Evolutionary conservation across 2,329 filamentous ascomycete species (phyloP), one percentile per base, ranked within the genome.

Genomic region (Nigrospora sphaerica): DNA sequence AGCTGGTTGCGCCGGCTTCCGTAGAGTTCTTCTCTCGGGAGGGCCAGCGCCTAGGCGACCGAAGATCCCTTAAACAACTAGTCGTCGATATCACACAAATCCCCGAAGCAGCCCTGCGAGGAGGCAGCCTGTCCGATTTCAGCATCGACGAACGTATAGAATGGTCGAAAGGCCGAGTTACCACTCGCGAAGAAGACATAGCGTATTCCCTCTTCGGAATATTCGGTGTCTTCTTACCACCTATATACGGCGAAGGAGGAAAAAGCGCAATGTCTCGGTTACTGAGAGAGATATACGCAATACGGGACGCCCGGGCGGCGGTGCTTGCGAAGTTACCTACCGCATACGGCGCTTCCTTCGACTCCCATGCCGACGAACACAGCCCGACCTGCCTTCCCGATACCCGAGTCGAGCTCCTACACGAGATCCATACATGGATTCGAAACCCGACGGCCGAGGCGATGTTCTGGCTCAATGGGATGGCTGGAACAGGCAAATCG

Each of bases 21-120:
- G 55, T 63, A 18, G 54, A 56, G 28, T 64, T 64, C 53, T 64
- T 57, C 41, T 48, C 52, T 7, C 31, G 43, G 3, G 52, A 58
- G 6, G 36, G 52, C 11, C 32, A 32, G 18, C 40, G 31, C 6
- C 49, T 64, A 12, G 60, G 61, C 17, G 46, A 54, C 33, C 62
- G 59, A 48, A 44, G 12, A 12, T 52, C 49, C 19, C 52, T 61
- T n/a, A 47, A 49, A 43, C 32, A 52, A 23, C 36, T 45, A 6
- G 53, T 62, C 36, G 46, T 55, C 43, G 41, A 55, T 13, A 52
- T 58, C 9, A 63, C 59, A 11, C 33, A 36, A 0, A 57, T 62
- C 32, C 38, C 52, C 12, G 16, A 49, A 17, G 5, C 13, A 18
- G 54, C 51, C 11, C 52, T 63, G 34, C 46, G 39, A 13, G 51